Evolutionary conservation across 2,329 filamentous ascomycete species (phyloP).

Genomic region (Phialophora verrucosa): DNA sequence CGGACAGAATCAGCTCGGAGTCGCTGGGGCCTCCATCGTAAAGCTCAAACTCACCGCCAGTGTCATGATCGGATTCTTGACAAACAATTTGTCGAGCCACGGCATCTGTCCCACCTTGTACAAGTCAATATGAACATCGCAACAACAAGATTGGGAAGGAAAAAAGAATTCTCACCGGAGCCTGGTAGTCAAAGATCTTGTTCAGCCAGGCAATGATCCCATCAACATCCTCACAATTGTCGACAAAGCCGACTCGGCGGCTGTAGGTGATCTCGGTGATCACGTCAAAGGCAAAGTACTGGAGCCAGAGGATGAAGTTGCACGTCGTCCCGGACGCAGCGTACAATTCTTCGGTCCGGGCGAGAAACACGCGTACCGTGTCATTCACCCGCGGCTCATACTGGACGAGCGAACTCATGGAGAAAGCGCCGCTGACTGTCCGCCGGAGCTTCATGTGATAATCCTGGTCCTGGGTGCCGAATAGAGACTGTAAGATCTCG

Average conservation of each 20-base stretch:
- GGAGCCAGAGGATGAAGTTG: slow-evolving; percentile 51
- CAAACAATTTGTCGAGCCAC: slow-evolving; percentile 33
- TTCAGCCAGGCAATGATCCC: slow-evolving; percentile 46
- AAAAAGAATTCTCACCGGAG: slow-evolving; percentile 58
- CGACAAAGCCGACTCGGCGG: slow-evolving; percentile 44
- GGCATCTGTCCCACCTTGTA: slow-evolving; percentile 34
- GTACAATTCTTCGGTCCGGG: slow-evolving; percentile 63
- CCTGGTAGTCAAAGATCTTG: slow-evolving; percentile 65
- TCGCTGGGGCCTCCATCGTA: slow-evolving; percentile 68
- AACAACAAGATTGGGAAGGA: not conserved
- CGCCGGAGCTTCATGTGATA: slow-evolving; percentile 77
- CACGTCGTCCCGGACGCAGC: slow-evolving; percentile 40
- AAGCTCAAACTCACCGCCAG: slow-evolving; percentile 69
- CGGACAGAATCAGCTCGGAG: not conserved
- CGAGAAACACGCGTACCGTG: slow-evolving; percentile 72
- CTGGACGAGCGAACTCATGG: slow-evolving; percentile 31
- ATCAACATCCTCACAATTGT: slow-evolving; percentile 43
- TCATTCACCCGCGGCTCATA: slow-evolving; percentile 76
- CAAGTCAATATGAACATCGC: not conserved
- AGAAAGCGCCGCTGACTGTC: slow-evolving; percentile 74
- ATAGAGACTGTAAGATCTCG: slow-evolving; percentile 70
- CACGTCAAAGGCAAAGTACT: slow-evolving; percentile 46
- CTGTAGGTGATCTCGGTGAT: slow-evolving; percentile 46
- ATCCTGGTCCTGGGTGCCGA: slow-evolving; percentile 72
- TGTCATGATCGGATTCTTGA: slow-evolving; percentile 48